Percentiles rank a stretch among this genome's conserved stretches.
These are phyloP conservation scores for Strobilomyces confusus DNA, from an alignment of 768 basidiomycete species.

Conservation along the genomic window DNA sequence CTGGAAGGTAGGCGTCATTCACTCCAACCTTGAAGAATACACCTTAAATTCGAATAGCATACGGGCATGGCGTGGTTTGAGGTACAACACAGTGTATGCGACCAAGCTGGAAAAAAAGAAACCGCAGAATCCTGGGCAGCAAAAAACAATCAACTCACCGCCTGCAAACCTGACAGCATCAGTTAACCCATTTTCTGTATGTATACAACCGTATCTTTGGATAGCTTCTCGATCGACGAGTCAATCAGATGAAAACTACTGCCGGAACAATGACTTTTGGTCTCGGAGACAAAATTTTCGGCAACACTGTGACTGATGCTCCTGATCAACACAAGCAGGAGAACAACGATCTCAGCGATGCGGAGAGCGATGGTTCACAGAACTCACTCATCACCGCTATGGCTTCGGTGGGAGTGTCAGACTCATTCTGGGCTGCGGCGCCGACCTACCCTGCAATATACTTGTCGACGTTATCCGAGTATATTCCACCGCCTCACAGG, in stretches of 20 bases:
- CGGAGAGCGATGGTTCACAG: slow-evolving; percentile 39
- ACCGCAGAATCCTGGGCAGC: slow-evolving; percentile 35
- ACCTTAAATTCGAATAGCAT: slow-evolving; percentile 43
- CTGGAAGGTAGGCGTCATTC: slow-evolving; percentile 61
- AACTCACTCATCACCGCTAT: slow-evolving; percentile 55
- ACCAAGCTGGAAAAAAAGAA: slow-evolving; percentile 61
- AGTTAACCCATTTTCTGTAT: slow-evolving; percentile 69
- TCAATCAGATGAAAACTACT: slow-evolving; percentile 25
- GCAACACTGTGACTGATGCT: slow-evolving; percentile 25
- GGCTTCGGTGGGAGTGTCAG: slow-evolving; percentile 47
- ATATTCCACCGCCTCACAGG: slow-evolving; percentile 57
- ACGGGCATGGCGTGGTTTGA: slow-evolving; percentile 76
- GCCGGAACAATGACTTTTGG: slow-evolving; percentile 41
- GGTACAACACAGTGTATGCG: slow-evolving; percentile 72
- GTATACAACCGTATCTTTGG: slow-evolving; percentile 17
- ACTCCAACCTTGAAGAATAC: not conserved
- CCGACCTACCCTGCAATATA: slow-evolving; percentile 69
- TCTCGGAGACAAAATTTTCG: slow-evolving; percentile 68
- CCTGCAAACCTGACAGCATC: slow-evolving; percentile 31
- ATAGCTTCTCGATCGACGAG: not conserved
- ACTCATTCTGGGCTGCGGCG: slow-evolving; percentile 63
- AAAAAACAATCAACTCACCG: slow-evolving; percentile 34
- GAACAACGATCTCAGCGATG: slow-evolving; percentile 28
- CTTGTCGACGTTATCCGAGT: slow-evolving; percentile 72
- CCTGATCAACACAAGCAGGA: slow-evolving; percentile 14